Conservation (phyloP, 768 basidiomycete genomes). For the Collybiopsis confluens region DNA sequence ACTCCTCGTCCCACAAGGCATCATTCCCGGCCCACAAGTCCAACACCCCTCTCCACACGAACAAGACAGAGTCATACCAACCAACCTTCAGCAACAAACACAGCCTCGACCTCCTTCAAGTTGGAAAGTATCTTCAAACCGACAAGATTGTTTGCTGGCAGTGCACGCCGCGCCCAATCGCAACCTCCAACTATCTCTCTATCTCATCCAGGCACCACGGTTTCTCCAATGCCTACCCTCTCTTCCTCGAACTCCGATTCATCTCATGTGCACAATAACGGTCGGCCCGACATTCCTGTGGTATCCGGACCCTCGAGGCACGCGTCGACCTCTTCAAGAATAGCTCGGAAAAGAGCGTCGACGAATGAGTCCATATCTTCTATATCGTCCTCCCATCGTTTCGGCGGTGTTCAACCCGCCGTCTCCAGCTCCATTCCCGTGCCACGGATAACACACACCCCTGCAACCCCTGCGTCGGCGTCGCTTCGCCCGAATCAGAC, state of each 20-base stretch:
- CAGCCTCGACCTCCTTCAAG: constrained; percentile 1
- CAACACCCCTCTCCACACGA: constrained; percentile 19
- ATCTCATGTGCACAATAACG: constrained; percentile 2
- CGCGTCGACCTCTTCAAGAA: not conserved
- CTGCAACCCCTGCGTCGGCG: constrained; percentile 28
- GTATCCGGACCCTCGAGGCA: constrained; percentile 10
- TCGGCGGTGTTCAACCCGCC: constrained; percentile 7
- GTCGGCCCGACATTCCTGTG: not conserved
- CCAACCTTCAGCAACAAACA: constrained; percentile 3
- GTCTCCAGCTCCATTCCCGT: not conserved
- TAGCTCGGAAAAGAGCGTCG: constrained; percentile 6
- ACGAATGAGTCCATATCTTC: constrained; percentile 9
- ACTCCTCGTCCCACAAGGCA: not conserved
- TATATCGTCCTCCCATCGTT: constrained; percentile 4
- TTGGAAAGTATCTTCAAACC: constrained; percentile 7
- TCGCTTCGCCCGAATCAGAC: constrained; percentile 14
- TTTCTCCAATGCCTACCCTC: constrained; percentile 2
- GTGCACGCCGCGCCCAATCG: constrained; percentile 5
- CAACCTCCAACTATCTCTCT: not conserved
- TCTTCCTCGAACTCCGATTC: constrained; percentile 6
- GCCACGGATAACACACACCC: constrained; percentile 32
- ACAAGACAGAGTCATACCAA: constrained; percentile 4
- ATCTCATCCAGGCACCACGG: not conserved
- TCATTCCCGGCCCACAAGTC: constrained; percentile 25
- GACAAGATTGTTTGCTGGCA: constrained; percentile 7